Conservation (phyloP, 129 eudicot genomes). For the Arctium minus region DNA sequence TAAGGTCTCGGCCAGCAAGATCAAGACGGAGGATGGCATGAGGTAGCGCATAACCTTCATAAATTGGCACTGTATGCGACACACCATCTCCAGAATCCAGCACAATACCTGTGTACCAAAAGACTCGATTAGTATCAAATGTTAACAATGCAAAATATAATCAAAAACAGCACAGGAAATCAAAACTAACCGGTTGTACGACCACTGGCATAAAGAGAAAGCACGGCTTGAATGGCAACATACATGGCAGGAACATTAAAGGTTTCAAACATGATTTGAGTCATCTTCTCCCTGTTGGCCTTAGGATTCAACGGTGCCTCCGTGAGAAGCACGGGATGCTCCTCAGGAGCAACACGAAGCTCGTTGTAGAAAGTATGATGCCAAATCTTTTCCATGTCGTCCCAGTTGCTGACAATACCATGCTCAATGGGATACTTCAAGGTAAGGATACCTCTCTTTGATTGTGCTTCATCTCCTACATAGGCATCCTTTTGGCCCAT, state of each 20-base stretch:
- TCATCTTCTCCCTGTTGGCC: slow-evolving; percentile 79
- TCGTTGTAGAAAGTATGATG: slow-evolving; percentile 90
- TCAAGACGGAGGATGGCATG: slow-evolving; percentile 79
- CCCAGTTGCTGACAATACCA: slow-evolving; percentile 91
- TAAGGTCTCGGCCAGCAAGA: slow-evolving; percentile 76
- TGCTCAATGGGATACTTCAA: slow-evolving; percentile 78
- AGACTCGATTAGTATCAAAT: background rate
- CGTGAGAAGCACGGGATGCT: slow-evolving; percentile 76
- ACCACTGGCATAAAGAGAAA: slow-evolving; percentile 84
- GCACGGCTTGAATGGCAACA: slow-evolving; percentile 74
- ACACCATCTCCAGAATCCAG: slow-evolving; percentile 84
- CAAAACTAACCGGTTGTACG: slow-evolving; percentile 68
- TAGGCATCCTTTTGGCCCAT: slow-evolving; percentile 80
- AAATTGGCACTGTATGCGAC: slow-evolving; percentile 71
- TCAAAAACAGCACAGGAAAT: background rate
- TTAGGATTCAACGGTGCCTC: slow-evolving; percentile 79
- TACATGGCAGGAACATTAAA: slow-evolving; percentile 80
- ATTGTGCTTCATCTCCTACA: slow-evolving; percentile 80
- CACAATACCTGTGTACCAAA: slow-evolving; percentile 51
- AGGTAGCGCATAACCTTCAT: slow-evolving; percentile 73
- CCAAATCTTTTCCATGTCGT: slow-evolving; percentile 90
- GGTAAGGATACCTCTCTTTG: slow-evolving; percentile 82
- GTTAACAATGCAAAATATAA: background rate
- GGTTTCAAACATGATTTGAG: slow-evolving; percentile 75
- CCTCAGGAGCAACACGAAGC: slow-evolving; percentile 95